These are phyloP conservation scores for Halophytophthora polymorphica DNA, from an alignment of 352 stramenopile species.

Conservation along the genomic window DNA sequence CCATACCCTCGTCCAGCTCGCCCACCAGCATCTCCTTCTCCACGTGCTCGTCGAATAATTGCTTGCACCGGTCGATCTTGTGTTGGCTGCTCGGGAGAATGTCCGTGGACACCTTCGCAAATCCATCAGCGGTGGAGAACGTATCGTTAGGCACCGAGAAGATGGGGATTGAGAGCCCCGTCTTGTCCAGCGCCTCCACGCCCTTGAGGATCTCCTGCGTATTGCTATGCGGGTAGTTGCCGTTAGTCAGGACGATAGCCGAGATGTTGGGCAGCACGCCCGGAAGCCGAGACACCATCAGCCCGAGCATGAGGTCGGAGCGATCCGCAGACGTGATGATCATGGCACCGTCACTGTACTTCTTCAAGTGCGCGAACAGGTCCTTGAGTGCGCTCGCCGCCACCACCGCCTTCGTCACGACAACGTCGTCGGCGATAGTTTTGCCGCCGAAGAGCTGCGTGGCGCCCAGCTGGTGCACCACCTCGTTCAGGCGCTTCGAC, in stretches of 20 bases:
- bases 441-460: constrained; percentile 62
- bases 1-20: constrained; percentile 57
- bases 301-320: constrained; percentile 65
- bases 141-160: constrained; percentile 66
- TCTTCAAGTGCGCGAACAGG: constrained; percentile 71
- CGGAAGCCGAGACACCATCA: constrained; percentile 65
- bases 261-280: constrained; percentile 65
- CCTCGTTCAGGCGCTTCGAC: constrained; percentile 77
- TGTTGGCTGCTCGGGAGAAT: constrained; percentile 65
- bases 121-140: constrained; percentile 53
- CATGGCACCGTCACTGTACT: constrained; percentile 70
- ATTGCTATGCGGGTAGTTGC: constrained; percentile 72
- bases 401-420: constrained; percentile 64
- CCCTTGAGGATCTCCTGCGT: constrained; percentile 68
- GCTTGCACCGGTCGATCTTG: constrained; percentile 70
- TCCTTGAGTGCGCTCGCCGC: constrained; percentile 72
- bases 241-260: constrained; percentile 74
- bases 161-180: constrained; percentile 68
- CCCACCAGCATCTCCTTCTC: constrained; percentile 66
- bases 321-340: constrained; percentile 79
- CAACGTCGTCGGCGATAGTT: constrained; percentile 63
- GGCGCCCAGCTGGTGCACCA: constrained; percentile 58
- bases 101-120: constrained; percentile 58
- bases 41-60: constrained; percentile 62
- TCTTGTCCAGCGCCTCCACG: constrained; percentile 64